Base-by-base conservation (phyloP, 2,329 filamentous ascomycete genomes). In the Penicillium capsulatum region DNA sequence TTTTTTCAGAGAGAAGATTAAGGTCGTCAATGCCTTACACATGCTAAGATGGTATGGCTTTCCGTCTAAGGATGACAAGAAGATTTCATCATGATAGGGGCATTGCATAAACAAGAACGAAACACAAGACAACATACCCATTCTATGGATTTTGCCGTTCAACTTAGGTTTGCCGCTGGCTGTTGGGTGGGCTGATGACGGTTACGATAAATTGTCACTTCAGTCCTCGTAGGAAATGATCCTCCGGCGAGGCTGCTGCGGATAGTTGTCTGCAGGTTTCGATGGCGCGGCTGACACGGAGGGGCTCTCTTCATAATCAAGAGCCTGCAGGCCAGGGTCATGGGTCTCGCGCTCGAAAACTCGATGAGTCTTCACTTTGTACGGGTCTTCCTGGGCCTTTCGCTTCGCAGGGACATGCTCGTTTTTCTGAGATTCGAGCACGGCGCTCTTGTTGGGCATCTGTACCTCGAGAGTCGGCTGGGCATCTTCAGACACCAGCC, bases 31-130 rank as follows among this genome's bases (percentile, higher is more conserved):
- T 52, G 63, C 58, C 62, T 64, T 51, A 61, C 61, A 63, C 63
- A 64, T 61, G 45, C 54, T 55, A 26, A 52, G 44, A 62, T 59
- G 63, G 59, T 63, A 63, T 61, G 69, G 70, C 66, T 69, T 52
- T 94, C 82, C 77, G 88, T 74, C 86, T 94, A 94, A 94, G 88
- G 88, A 94, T 94, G 88, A 94, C 86, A 84, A 7, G 89, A 70
- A 77, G 69, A 66, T 19, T 89, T 92, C 88, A 91, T 94, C 88
- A 91, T 84, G 59, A 59, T 55, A 40, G 28, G 31, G 17, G 15
- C 24, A 40, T 42, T 28, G 9, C 17, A 4, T 2, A 28, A 15
- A 38, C 40, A 42, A n/a, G n/a, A n/a, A n/a, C n/a, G n/a, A n/a
- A n/a, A n/a, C n/a, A n/a, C n/a, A n/a, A n/a, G n/a, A n/a, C n/a